Conservation (phyloP, 1,139 yeast genomes). For the Magnusiomyces tetraspermus region DNA sequence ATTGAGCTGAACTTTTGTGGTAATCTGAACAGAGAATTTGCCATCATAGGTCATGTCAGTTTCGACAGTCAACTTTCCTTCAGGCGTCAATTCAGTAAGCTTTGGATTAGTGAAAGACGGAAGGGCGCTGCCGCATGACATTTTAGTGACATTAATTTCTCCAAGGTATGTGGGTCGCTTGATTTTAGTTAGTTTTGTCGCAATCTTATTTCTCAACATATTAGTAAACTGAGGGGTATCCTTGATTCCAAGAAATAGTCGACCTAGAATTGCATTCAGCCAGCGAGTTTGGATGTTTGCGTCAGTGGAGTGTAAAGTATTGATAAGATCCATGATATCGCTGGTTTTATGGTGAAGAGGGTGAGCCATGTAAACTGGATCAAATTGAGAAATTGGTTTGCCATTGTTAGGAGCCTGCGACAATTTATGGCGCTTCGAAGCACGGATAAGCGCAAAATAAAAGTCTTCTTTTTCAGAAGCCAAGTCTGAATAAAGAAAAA, state of each 20-base stretch:
- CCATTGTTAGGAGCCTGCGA: conserved; percentile 8
- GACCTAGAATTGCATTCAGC: conserved; percentile 80
- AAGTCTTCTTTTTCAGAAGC: conserved; percentile 84
- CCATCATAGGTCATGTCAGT: conserved; percentile 64
- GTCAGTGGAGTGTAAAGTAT: conserved; percentile 68
- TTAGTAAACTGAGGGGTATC: conserved; percentile 57
- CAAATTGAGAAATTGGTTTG: conserved; percentile 19
- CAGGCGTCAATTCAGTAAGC: conserved; percentile 62
- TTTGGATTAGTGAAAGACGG: conserved; percentile 73
- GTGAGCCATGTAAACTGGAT: conserved; percentile 52
- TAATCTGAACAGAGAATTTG: conserved; percentile 58
- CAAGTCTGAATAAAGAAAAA: conserved; percentile 65
- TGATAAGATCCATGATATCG: conserved; percentile 65
- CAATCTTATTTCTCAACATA: conserved; percentile 48
- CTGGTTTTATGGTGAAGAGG: conserved; percentile 63
- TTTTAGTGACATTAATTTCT: conserved; percentile 61
- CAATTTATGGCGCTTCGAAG: conserved; percentile 41
- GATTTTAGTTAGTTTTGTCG: conserved; percentile 64
- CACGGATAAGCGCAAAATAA: conserved; percentile 75
- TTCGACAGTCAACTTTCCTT: conserved; percentile 63
- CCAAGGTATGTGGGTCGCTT: conserved; percentile 83
- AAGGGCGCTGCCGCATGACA: conserved; percentile 70
- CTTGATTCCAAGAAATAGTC: conserved; percentile 68
- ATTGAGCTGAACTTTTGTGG: conserved; percentile 68
- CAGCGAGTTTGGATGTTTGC: conserved; percentile 79